phyloP scores from a whole-genome alignment of 495 filamentous ascomycete genomes.

The Polyplosphaeria fusca region DNA sequence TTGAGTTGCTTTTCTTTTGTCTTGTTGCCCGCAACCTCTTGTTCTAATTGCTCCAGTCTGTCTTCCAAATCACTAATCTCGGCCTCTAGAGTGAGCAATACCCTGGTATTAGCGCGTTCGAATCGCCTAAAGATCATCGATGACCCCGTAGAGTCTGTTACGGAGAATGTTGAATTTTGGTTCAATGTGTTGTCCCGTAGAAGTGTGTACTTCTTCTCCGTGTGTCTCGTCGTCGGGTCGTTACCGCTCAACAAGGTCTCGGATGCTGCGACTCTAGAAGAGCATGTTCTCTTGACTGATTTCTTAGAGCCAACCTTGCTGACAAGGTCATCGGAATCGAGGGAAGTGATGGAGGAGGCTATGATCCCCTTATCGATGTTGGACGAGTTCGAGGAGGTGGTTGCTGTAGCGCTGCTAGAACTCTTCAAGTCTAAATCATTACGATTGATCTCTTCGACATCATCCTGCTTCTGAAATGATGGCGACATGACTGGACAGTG shows the following conservation, averaged over 20 bases:
- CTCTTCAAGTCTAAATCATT: background rate
- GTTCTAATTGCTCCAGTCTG: background rate
- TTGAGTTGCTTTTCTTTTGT: background rate
- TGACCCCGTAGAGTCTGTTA: background rate
- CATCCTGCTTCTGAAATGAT: no score
- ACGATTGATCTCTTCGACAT: background rate
- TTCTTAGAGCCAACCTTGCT: background rate
- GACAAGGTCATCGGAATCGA: background rate
- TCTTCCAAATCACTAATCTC: conserved; percentile 2
- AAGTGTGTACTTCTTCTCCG: background rate
- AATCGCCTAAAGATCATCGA: conserved; percentile 1
- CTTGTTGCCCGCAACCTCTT: background rate
- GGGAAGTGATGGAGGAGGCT: background rate
- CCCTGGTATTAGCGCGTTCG: conserved; percentile 1
- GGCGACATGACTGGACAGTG: no score
- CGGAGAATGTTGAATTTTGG: background rate
- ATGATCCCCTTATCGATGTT: background rate
- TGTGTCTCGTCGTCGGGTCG: background rate
- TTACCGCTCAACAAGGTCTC: background rate
- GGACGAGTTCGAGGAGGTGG: background rate
- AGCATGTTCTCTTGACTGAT: background rate
- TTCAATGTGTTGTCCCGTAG: background rate
- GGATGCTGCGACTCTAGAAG: background rate
- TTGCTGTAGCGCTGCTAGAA: background rate
- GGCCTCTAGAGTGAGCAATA: background rate